A percentile compares a stretch with the other conserved stretches of the same genome.
Conservation (phyloP, 2,329 filamentous ascomycete species). For the Didymella segeticola region DNA sequence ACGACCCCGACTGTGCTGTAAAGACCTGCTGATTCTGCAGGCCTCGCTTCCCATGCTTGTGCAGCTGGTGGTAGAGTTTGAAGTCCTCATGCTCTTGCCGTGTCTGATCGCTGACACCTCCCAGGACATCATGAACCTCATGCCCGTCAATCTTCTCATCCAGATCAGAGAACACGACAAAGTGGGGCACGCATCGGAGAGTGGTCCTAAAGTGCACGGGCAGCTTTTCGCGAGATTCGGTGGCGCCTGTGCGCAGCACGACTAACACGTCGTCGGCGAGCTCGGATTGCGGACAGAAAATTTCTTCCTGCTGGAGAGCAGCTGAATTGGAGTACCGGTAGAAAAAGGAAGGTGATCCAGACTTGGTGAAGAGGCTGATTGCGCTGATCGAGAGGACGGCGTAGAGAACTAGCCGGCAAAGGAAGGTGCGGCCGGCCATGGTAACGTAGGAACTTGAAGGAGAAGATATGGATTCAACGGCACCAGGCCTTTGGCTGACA, state of each 20-base stretch:
- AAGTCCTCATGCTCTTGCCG: slow-evolving; percentile 57
- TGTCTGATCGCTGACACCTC: slow-evolving; percentile 50
- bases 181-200: slow-evolving; percentile 62
- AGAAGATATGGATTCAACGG: slow-evolving; percentile 3
- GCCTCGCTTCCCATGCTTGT: slow-evolving; percentile 53
- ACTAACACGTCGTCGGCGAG: slow-evolving; percentile 61
- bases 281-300: slow-evolving; percentile 43
- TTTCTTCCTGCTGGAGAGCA: slow-evolving; percentile 20
- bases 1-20: slow-evolving; percentile 41
- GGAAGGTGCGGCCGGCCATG: slow-evolving; percentile 44
- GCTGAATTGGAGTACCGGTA: slow-evolving; percentile 34
- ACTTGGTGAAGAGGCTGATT: slow-evolving; percentile 44
- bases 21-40: slow-evolving; percentile 42
- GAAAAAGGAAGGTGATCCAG: slow-evolving; percentile 38
- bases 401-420: slow-evolving; percentile 44
- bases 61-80: slow-evolving; percentile 59
- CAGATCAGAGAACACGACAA: slow-evolving; percentile 65
- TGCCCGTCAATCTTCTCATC: slow-evolving; percentile 60
- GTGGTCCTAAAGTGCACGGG: slow-evolving; percentile 65
- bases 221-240: slow-evolving; percentile 64
- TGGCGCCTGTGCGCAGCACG: slow-evolving; percentile 66
- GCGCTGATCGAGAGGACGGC: slow-evolving; percentile 43
- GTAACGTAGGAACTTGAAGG: slow-evolving; percentile 5
- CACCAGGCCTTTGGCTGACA: slow-evolving; percentile 13
- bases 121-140: slow-evolving; percentile 58